Percentiles rank a stretch among this genome's conserved stretches.
Conservation (phyloP, 2,329 filamentous ascomycete species). For the Penicillium sp. region DNA sequence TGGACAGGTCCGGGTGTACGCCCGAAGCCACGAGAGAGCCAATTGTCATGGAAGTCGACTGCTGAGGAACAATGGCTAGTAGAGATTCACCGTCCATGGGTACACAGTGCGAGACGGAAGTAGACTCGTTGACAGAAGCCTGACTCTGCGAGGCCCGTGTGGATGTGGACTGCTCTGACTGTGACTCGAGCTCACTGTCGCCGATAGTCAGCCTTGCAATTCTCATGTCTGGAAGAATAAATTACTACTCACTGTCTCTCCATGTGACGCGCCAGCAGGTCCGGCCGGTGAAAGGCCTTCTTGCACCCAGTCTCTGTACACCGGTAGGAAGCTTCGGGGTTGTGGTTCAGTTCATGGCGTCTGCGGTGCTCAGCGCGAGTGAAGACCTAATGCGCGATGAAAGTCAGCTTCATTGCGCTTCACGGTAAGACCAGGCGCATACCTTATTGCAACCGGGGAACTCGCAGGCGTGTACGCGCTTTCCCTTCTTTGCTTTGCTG, state of each 20-base stretch:
- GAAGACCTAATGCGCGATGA: constrained; percentile 38
- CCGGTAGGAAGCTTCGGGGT: constrained; percentile 43
- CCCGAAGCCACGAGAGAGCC: constrained; percentile 33
- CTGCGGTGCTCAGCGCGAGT: constrained; percentile 47
- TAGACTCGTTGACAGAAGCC: constrained; percentile 19
- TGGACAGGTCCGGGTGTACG: constrained; percentile 32
- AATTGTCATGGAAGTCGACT: constrained; percentile 34
- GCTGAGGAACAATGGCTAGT: constrained; percentile 26
- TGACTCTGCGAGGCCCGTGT: constrained; percentile 27
- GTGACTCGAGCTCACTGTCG: constrained; percentile 35
- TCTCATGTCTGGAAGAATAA: not conserved
- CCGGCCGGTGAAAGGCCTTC: constrained; percentile 46
- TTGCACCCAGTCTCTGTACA: constrained; percentile 43
- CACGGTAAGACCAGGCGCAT: constrained; percentile 15
- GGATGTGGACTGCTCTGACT: constrained; percentile 24
- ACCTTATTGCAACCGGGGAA: constrained; percentile 48
- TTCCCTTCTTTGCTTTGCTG: constrained; percentile 51
- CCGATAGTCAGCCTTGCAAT: constrained; percentile 10
- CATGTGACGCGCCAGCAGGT: constrained; percentile 46
- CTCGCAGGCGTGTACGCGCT: constrained; percentile 47
- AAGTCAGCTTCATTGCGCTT: constrained; percentile 9
- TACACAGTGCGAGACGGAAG: constrained; percentile 21
- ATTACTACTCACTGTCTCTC: constrained; percentile 45
- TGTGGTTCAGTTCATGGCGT: constrained; percentile 50
- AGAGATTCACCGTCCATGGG: constrained; percentile 21